Percentiles rank a stretch among this genome's conserved stretches.
phyloP scores from a whole-genome alignment of 2,329 filamentous ascomycete species.

The Claviceps cyperi region DNA sequence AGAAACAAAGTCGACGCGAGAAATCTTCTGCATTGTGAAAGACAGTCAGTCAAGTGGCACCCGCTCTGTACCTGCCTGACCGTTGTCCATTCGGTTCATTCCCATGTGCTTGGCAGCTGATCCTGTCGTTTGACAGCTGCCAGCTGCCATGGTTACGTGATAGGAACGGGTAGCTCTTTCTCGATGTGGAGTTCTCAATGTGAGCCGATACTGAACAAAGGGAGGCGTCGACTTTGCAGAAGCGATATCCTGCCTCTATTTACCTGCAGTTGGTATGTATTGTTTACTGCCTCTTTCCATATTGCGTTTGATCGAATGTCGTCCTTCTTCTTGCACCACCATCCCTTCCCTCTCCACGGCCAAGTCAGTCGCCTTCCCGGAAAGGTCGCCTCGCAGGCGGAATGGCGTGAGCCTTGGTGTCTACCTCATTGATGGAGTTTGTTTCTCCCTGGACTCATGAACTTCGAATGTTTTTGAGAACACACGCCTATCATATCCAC shows the following conservation, averaged over 20 bases:
- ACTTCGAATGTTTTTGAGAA: conserved; percentile 1
- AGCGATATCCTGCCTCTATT: background rate
- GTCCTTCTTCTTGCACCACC: background rate
- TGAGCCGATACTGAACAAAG: conserved; percentile 5
- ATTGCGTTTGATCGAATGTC: background rate
- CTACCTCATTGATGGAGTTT: background rate
- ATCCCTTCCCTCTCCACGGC: background rate
- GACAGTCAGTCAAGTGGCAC: conserved; percentile 1
- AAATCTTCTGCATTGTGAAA: background rate
- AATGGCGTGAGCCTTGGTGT: background rate
- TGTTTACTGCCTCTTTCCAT: background rate
- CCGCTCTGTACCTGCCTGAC: background rate
- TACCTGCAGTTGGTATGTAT: background rate
- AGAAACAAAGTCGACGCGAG: background rate
- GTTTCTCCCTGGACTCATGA: background rate
- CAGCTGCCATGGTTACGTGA: background rate
- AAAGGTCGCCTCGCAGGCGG: background rate
- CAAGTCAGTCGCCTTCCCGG: background rate
- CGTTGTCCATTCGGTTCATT: no score
- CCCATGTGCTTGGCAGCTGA: conserved; percentile 1
- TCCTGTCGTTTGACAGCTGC: conserved; percentile 2
- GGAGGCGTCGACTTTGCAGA: conserved; percentile 1
- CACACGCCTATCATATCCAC: background rate
- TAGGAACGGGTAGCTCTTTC: conserved; percentile 1
- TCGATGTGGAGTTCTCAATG: conserved; percentile 1